Evolutionary conservation across 768 basidiomycete species (phyloP).

Genomic region (Pilatotrama ljubarskyi): DNA sequence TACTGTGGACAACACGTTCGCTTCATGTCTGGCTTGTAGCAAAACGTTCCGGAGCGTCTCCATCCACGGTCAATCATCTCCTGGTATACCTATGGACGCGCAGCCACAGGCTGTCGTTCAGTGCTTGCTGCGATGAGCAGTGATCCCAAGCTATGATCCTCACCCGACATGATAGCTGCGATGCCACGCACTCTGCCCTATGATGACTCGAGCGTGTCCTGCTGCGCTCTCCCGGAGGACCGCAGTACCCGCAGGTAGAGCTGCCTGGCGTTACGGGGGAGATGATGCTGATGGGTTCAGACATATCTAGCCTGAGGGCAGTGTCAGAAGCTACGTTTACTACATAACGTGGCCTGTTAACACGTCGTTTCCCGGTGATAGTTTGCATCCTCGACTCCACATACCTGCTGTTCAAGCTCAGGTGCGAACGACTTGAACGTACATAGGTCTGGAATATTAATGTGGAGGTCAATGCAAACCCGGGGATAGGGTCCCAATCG

Average conservation of each 20-base stretch:
- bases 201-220: conserved; percentile 42
- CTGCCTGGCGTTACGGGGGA: conserved; percentile 20
- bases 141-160: not conserved
- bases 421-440: too few species aligned
- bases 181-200: conserved; percentile 49
- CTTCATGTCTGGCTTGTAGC: conserved; percentile 86
- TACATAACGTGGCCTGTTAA: too few species aligned
- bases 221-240: conserved; percentile 52
- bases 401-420: too few species aligned
- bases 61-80: conserved; percentile 83
- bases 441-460: too few species aligned
- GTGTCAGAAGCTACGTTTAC: too few species aligned
- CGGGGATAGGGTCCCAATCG: not conserved
- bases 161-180: conserved; percentile 56
- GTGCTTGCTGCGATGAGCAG: not conserved
- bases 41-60: conserved; percentile 80
- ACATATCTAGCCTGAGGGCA: not conserved
- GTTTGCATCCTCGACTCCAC: too few species aligned
- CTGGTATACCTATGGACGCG: conserved; percentile 61
- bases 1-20: conserved; percentile 91
- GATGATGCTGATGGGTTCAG: conserved; percentile 19
- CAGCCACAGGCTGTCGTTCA: too few species aligned
- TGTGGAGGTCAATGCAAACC: not conserved
- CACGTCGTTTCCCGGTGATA: too few species aligned
- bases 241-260: conserved; percentile 70